Percentiles rank a stretch among this genome's conserved stretches.
Evolutionary conservation across 73 alveolate species (phyloP).

Genomic region (Durusdinium trenchii): DNA sequence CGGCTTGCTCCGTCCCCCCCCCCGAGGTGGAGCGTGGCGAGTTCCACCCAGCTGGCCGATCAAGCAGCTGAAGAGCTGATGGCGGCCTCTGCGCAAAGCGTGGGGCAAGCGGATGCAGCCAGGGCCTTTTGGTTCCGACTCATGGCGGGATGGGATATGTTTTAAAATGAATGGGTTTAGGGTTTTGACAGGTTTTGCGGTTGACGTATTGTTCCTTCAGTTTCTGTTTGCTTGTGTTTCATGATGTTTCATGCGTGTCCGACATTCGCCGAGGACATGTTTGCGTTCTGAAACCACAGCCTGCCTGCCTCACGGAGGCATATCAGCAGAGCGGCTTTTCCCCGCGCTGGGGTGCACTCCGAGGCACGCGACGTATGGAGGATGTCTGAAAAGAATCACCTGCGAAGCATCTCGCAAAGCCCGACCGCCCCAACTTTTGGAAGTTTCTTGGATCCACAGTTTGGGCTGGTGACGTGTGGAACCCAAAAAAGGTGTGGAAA

Average conservation of each 20-base stretch:
- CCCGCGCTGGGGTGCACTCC: constrained; percentile 56
- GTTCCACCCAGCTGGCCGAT: constrained; percentile 39
- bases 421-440: no score
- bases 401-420: no score
- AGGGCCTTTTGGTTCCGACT: constrained; percentile 79
- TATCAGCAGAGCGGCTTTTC: not conserved
- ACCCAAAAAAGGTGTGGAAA: no score
- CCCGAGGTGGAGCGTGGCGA: constrained; percentile 57
- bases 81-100: not conserved
- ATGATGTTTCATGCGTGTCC: no score
- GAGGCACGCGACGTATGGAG: not conserved
- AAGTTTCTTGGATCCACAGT: no score
- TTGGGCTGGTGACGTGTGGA: no score
- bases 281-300: constrained; percentile 86
- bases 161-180: not conserved
- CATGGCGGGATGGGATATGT: constrained; percentile 17
- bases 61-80: constrained; percentile 14
- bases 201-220: not conserved
- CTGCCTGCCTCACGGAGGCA: constrained; percentile 52
- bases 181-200: not conserved
- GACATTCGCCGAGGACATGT: constrained; percentile 54
- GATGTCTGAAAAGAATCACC: no score
- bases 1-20: not conserved
- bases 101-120: constrained; percentile 66
- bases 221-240: no score